phyloP scores from a whole-genome alignment of 1,139 yeast genomes.

The Debaryomyces sp. region DNA sequence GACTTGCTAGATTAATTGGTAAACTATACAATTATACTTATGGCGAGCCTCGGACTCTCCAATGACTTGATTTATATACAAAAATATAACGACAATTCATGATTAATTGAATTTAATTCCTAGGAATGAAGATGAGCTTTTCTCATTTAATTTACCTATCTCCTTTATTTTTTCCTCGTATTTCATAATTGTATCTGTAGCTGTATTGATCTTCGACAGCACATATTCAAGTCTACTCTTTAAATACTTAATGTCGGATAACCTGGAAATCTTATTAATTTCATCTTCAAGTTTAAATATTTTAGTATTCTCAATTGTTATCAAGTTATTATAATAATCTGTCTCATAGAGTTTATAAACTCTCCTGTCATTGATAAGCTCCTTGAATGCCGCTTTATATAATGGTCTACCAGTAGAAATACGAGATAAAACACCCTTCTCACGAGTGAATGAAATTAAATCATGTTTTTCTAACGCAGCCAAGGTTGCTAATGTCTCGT shows the following conservation, averaged over 20 bases:
- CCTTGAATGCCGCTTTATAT: constrained; percentile 75
- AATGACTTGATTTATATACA: not conserved
- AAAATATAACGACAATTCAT: not conserved
- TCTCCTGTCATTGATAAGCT: constrained; percentile 59
- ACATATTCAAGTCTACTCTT: constrained; percentile 66
- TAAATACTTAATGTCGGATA: constrained; percentile 53
- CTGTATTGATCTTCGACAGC: constrained; percentile 60
- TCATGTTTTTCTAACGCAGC: constrained; percentile 79
- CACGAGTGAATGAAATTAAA: constrained; percentile 65
- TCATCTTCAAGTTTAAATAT: constrained; percentile 73
- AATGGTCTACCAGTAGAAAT: constrained; percentile 84
- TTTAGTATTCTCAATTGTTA: constrained; percentile 63
- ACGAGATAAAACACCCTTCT: constrained; percentile 70
- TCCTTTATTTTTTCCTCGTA: constrained; percentile 35
- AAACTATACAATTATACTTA: not conserved
- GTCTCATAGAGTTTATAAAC: constrained; percentile 67
- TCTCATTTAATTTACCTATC: constrained; percentile 13
- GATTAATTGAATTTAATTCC: constrained; percentile 12
- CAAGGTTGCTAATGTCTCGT: constrained; percentile 51
- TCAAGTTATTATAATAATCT: constrained; percentile 54
- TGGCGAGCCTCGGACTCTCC: not conserved
- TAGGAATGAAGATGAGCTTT: constrained; percentile 11
- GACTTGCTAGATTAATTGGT: constrained; percentile 16
- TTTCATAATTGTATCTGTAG: constrained; percentile 51
- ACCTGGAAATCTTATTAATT: constrained; percentile 54